Percentiles rank a stretch among this genome's conserved stretches.
Conservation (phyloP, 768 basidiomycete genomes). For the Tricholoma saponaceum region DNA sequence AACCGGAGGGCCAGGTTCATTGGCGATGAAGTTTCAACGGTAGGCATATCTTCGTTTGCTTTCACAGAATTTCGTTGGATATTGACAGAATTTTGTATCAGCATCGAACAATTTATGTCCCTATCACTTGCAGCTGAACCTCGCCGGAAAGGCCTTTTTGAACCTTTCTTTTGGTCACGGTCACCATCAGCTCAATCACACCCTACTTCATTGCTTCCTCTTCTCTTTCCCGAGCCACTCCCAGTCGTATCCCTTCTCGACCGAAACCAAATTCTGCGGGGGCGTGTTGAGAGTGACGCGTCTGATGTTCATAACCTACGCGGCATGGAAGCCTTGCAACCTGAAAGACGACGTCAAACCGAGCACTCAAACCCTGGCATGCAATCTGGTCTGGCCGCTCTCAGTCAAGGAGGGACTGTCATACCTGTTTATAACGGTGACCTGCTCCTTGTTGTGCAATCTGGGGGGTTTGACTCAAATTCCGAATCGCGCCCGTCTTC, state of each 20-base stretch:
- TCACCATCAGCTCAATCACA: conserved; percentile 30
- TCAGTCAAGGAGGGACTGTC: conserved; percentile 58
- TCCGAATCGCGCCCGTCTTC: conserved; percentile 52
- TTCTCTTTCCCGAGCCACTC: conserved; percentile 73
- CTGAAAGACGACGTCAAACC: conserved; percentile 28
- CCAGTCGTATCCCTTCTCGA: conserved; percentile 68
- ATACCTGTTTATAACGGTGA: conserved; percentile 77
- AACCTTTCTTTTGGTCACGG: conserved; percentile 72
- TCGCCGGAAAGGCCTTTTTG: conserved; percentile 67
- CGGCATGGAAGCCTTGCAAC: conserved; percentile 40
- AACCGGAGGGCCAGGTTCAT: conserved; percentile 33
- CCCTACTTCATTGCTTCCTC: conserved; percentile 51
- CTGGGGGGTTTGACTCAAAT: conserved; percentile 40
- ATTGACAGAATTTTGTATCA: conserved; percentile 21
- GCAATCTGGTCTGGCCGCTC: conserved; percentile 31
- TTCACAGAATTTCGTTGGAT: not conserved
- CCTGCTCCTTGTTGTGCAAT: conserved; percentile 64
- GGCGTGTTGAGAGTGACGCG: conserved; percentile 66
- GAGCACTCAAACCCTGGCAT: conserved; percentile 27
- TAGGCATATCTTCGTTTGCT: conserved; percentile 27
- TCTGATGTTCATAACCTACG: conserved; percentile 61
- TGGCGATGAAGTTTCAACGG: conserved; percentile 61
- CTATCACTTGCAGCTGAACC: conserved; percentile 75
- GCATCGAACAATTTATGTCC: conserved; percentile 75
- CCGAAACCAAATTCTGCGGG: conserved; percentile 56